Percentiles rank a stretch among this genome's conserved stretches.
Evolutionary conservation across 306 rosid genomes (phyloP).

Genomic region (Alnus glutinosa): DNA sequence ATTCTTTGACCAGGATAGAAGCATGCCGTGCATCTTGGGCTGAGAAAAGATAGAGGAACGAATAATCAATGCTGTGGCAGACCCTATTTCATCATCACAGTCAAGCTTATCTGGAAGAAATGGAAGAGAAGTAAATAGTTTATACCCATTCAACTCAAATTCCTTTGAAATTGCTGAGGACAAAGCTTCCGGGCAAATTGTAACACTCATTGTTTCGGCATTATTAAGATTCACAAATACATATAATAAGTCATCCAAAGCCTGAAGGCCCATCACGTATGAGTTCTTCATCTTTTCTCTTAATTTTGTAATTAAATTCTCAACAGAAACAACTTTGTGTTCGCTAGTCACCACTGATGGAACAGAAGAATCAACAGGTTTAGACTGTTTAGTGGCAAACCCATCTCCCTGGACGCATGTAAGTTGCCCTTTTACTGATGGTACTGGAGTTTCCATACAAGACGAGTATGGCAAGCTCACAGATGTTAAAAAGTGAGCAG

Average conservation of each 20-base stretch:
- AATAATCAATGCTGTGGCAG: constrained; percentile 33
- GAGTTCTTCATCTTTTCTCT: constrained; percentile 24
- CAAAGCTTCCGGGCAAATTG: constrained; percentile 2
- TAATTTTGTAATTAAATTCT: constrained; percentile 24
- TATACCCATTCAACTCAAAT: constrained; percentile 30
- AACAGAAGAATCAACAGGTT: constrained; percentile 18
- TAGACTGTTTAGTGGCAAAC: neutral
- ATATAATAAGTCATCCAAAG: constrained; percentile 25
- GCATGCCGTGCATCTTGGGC: constrained; percentile 31
- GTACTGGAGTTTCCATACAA: neutral
- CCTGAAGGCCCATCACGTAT: constrained; percentile 7
- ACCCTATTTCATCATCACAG: constrained; percentile 29
- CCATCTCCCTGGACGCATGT: neutral
- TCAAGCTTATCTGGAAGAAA: constrained; percentile 18
- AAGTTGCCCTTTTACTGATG: constrained; percentile 16
- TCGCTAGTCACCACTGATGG: neutral
- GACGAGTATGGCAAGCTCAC: constrained; percentile 3
- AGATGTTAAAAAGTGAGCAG: neutral
- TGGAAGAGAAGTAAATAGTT: constrained; percentile 29
- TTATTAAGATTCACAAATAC: constrained; percentile 22
- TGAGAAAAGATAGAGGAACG: constrained; percentile 29
- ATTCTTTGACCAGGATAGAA: constrained; percentile 32
- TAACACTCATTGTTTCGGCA: neutral
- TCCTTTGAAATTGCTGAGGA: constrained; percentile 23
- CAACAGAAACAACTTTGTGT: constrained; percentile 16